Base-by-base conservation (phyloP, 2,329 filamentous ascomycete genomes). In the Pestalotiopsis sp. region DNA sequence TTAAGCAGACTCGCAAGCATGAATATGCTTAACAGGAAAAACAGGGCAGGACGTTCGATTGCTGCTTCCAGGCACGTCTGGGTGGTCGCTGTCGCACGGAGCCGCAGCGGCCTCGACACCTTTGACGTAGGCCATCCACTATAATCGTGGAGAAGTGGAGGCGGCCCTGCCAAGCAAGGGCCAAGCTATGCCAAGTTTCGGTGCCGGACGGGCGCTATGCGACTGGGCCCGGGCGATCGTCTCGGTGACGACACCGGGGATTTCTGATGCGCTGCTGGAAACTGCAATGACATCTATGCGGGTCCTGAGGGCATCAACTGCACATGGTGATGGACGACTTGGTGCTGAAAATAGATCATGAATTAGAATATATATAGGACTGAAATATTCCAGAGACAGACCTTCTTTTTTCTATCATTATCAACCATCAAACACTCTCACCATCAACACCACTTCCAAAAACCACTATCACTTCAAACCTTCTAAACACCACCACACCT, bases 71-170 rank as follows among this genome's bases (percentile, higher is more conserved):
- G 41, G 17, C 13, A 17, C 41, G 41, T 49, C 14, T 49, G n/a
- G 58, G 4, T 61, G 58, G 23, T n/a, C 41, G 41, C 31, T 27
- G 23, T n/a, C 41, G 41, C 31, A 36, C 31, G 31, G 31, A 36
- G 31, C 31, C 3, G 58, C 58, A 17, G 31, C 36, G 31, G 59
- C 59, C 59, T 62, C 59, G 31, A 62, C 31, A 36, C 27, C 59
- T 62, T 62, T 62, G 59, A 62, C 59, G 59, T 62, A 62, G 31
- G 38, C 31, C 59, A 39, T 36, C 59, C 31, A 52, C 45, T 20
- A 62, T 62, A 36, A 62, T 62, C 59, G 59, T 62, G 27, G 59
- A 62, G 59, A 27, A 39, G 59, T 62, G 59, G 59, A 36, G 27
- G n/a, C 59, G 27, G 31, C 59, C 31, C 59, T 62, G 59, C 59